Evolutionary conservation across 441 rosid species (phyloP), one percentile per base, ranked within the genome.

Genomic region (Hura crepitans): DNA sequence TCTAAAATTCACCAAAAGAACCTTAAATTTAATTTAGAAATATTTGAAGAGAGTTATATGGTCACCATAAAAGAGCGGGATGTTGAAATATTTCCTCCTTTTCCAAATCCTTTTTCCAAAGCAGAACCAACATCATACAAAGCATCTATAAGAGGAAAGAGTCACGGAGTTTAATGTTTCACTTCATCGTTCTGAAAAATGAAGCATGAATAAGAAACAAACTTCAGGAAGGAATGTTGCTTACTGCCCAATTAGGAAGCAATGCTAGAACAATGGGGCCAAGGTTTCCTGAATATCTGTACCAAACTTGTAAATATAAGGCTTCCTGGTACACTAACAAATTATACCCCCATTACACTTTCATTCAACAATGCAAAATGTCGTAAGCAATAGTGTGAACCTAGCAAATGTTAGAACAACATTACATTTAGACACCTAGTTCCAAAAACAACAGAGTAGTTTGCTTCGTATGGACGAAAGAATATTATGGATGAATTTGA

Each of bases 201-300:
- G 28, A 51, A 56, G 35, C 35, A 58, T 35, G 43, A 56, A 20
- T 2, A 61, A 42, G 63, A 63, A 67, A 47, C 46, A 10, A 54
- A 75, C 62, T 17, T 49, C 37, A 47, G 51, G 13, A 28, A 28
- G 49, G 7, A 68, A 59, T 33, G 9, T 54, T 28, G 58, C 91
- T 85, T 80, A 94, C 99, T 22, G 97, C 97, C 99, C 99, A 94
- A 71, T 87, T 94, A 17, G 99, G 99, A 67, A 94, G 97, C 57
- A 94, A 77, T 39, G 99, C 99, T 69, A 92, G 27, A 64, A 94
- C 81, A 15, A 97, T 94, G 64, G 99, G 96, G 60, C 96, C 82
- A 63, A 92, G 96, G 45, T 97, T 75, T 83, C 74, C 76, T 85
- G 27, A 86, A 51, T 77, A 92, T 90, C 74, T 81, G 78, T 71